These are phyloP conservation scores for Cladosporium sp. DNA, from an alignment of 2,329 filamentous ascomycete genomes.

Conservation along the genomic window DNA sequence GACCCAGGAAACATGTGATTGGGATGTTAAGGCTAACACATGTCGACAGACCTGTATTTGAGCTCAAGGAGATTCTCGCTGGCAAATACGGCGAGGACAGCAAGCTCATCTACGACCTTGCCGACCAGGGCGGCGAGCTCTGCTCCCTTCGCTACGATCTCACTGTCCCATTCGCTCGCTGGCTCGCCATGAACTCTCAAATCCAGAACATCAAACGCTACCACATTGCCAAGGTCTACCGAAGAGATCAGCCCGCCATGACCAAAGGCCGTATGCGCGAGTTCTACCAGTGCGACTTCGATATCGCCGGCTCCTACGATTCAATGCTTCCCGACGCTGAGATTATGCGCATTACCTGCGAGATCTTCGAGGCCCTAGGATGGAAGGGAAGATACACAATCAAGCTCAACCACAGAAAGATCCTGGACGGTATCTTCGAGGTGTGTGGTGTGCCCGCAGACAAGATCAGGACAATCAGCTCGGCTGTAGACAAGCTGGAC, in stretches of 20 bases:
- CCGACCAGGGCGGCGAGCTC: constrained; percentile 81
- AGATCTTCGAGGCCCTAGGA: constrained; percentile 77
- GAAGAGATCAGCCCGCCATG: constrained; percentile 76
- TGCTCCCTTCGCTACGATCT: constrained; percentile 82
- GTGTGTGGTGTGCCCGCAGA: constrained; percentile 84
- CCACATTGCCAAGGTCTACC: constrained; percentile 90
- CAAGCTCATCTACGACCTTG: constrained; percentile 85
- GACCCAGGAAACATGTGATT: background rate
- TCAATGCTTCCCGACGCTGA: constrained; percentile 90
- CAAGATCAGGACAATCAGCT: constrained; percentile 84
- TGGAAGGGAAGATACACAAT: constrained; percentile 74
- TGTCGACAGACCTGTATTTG: constrained; percentile 62
- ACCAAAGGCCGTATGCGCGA: constrained; percentile 90
- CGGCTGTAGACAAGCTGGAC: constrained; percentile 92
- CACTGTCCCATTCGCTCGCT: constrained; percentile 86
- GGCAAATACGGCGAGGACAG: constrained; percentile 92
- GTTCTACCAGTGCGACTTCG: constrained; percentile 97
- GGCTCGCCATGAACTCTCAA: constrained; percentile 83
- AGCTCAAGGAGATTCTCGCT: constrained; percentile 77
- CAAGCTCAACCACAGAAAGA: constrained; percentile 93
- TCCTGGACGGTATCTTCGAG: constrained; percentile 86
- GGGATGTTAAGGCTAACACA: background rate
- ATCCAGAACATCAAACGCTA: constrained; percentile 86
- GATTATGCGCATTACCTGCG: constrained; percentile 75
- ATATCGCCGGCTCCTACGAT: constrained; percentile 84